Conservation (phyloP, 2,329 filamentous ascomycete species). For the Decorospora gaudefroyi region DNA sequence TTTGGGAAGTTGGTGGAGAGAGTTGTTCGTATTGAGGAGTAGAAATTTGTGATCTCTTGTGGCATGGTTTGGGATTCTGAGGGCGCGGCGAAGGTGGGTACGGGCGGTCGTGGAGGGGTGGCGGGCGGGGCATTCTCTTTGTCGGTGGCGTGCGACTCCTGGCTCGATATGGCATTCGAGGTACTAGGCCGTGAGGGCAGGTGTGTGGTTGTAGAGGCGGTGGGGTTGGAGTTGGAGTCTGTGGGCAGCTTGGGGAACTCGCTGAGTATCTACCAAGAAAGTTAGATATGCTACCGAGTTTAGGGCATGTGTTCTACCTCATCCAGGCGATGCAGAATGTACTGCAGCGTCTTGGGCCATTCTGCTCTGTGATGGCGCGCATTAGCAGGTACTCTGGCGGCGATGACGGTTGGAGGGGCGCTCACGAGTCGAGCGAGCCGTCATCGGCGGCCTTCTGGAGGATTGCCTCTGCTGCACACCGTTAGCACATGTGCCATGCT, state of each 20-base stretch:
- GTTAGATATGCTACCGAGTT: background rate
- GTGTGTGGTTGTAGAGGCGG: slow-evolving; percentile 47
- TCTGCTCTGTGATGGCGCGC: slow-evolving; percentile 58
- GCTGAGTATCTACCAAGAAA: slow-evolving; percentile 67
- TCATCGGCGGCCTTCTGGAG: slow-evolving; percentile 62
- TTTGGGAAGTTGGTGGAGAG: slow-evolving; percentile 69
- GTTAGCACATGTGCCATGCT: slow-evolving; percentile 22
- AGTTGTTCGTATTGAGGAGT: slow-evolving; percentile 51
- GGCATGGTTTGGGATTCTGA: slow-evolving; percentile 39
- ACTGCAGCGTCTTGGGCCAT: slow-evolving; percentile 70
- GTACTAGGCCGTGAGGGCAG: slow-evolving; percentile 24
- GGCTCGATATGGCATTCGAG: slow-evolving; percentile 34
- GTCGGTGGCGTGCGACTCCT: slow-evolving; percentile 62
- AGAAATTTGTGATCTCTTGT: slow-evolving; percentile 39
- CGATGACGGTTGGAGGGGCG: slow-evolving; percentile 17
- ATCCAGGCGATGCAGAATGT: slow-evolving; percentile 70
- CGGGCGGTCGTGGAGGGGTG: slow-evolving; percentile 48
- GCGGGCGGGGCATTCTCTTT: slow-evolving; percentile 69
- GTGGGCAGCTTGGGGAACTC: slow-evolving; percentile 71
- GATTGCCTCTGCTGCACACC: slow-evolving; percentile 52
- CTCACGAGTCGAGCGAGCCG: slow-evolving; percentile 63
- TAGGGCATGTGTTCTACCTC: slow-evolving; percentile 50
- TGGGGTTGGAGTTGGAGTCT: slow-evolving; percentile 49
- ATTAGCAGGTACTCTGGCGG: slow-evolving; percentile 33
- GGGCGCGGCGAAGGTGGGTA: slow-evolving; percentile 49